Base-by-base conservation (phyloP, 2,329 filamentous ascomycete genomes). In the Thielaviopsis ethacetica region DNA sequence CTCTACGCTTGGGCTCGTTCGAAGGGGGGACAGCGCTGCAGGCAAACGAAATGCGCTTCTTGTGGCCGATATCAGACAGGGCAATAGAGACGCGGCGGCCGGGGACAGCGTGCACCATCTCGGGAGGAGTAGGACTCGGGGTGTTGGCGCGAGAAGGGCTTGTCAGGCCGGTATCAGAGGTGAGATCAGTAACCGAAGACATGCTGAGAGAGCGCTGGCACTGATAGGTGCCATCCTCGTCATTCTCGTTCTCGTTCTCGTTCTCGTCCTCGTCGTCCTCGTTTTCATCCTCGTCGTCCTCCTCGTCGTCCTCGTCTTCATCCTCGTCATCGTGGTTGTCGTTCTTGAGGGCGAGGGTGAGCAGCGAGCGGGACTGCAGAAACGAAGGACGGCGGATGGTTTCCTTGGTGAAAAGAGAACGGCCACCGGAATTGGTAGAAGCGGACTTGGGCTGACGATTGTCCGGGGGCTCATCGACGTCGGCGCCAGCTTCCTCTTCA, bases 101-200 rank as follows among this genome's bases (percentile, higher is more conserved):
- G 68, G 63, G 24, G 65, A 61, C 59, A 30, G 50, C 50, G 58
- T 77, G 74, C 21, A 74, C 72, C 57, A 80, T 74, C 19, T 83
- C 77, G 4, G 83, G 82, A 2, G 85, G 76, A n/a, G 89, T 89
- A 19, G 93, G 91, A 67, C 91, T 97, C 0, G 91, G 89, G 0
- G 89, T 91, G 69, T 82, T 89, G 41, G 88, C 88, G 59, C 89
- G 79, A n/a, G 88, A 86, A 50, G 91, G 90, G 66, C 89, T 96
- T 19, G 91, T 95, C 61, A 94, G 74, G 61, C 88, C 91, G 60
- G 88, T 93, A 67, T 96, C 93, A 71, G 91, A 96, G n/a, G 90
- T 96, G 60, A 97, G 77, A 64, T 96, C 91, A 44, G 87, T 87
- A 2, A 89, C 94, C 1, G 91, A 95, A 53, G 87, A 79, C 61